Base-by-base conservation (phyloP, 352 stramenopile genomes). In the Stramenopiles sp. region DNA sequence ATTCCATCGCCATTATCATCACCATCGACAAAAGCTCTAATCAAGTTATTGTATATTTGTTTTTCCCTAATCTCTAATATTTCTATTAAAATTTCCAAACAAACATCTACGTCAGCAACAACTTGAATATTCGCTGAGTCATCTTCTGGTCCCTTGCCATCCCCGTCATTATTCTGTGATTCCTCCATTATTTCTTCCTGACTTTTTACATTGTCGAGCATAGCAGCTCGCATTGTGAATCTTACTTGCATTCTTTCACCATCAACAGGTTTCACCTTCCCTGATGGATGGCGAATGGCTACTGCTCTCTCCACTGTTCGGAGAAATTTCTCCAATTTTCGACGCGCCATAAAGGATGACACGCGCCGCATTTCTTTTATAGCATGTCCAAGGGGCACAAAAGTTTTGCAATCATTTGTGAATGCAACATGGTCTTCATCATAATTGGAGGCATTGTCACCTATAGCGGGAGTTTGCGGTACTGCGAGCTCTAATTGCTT, bases 1-100 rank as follows among this genome's bases (percentile, higher is more conserved):
- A 87, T 84, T 22, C 84, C 84, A 67, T 87, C 84, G 4, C 82
- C 82, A 67, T 87, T 87, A 32, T 87, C 84, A 30, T 87, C 84
- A n/a, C 84, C 84, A 30, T 87, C 84, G n/a, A 83, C 81, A 80
- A 87, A 87, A 25, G 85, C 80, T 25, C 67, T 7, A 67, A 82
- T 85, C 22, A 87, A 80, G 8, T 75, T 71, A 4, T 81, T 32
- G 30, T 84, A 82, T 82, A 87, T 86, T 31, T 81, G 80, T 30
- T 82, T 80, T 33, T 84, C 80, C 29, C 83, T 75, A 25, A 85
- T 30, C 7, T 81, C 44, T 22, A 87, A 44, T 25, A 87, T 83
- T 31, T 87, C 83, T 84, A 87, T 87, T 30, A 87, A 75, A 75
- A 87, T 76, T 82, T 86, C 55, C 8, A 86, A 32, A 7, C 83